Evolutionary conservation across 352 stramenopile species (phyloP).

Genomic region (Pythium plurisporium): DNA sequence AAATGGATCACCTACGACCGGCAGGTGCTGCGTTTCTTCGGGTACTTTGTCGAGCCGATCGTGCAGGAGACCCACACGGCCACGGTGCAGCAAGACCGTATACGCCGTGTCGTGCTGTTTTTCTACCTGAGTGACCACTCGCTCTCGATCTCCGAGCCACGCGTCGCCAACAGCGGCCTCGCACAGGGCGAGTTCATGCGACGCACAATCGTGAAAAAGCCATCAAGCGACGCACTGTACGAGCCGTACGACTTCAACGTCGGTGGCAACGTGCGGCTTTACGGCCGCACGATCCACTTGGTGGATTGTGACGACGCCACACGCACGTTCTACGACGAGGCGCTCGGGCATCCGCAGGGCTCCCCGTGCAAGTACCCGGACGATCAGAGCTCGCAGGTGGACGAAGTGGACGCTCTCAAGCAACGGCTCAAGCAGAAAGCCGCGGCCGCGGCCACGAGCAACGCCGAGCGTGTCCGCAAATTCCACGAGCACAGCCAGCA

Average conservation of each 20-base stretch:
- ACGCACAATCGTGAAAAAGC: conserved; percentile 43
- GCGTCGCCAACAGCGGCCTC: conserved; percentile 84
- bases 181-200: conserved; percentile 88
- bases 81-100: conserved; percentile 19
- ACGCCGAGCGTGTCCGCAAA: conserved; percentile 51
- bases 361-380: conserved; percentile 70
- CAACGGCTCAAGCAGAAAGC: conserved; percentile 27
- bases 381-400: conserved; percentile 43
- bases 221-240: conserved; percentile 34
- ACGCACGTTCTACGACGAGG: conserved; percentile 72
- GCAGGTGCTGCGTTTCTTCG: conserved; percentile 89
- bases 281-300: conserved; percentile 76
- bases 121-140: conserved; percentile 83
- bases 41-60: conserved; percentile 79
- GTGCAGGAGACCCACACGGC: conserved; percentile 24
- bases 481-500: conserved; percentile 79
- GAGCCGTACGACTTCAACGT: conserved; percentile 75
- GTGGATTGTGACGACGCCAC: conserved; percentile 89
- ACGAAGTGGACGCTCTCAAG: conserved; percentile 60
- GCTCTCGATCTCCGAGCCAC: conserved; percentile 86
- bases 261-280: conserved; percentile 69
- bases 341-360: conserved; percentile 29
- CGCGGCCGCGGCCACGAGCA: conserved; percentile 26
- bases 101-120: conserved; percentile 67
- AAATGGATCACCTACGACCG: conserved; percentile 68